A percentile compares a stretch with the other conserved stretches of the same genome.
Evolutionary conservation across 2,329 filamentous ascomycete genomes (phyloP).

Genomic region (Drechslerella stenobrocha): DNA sequence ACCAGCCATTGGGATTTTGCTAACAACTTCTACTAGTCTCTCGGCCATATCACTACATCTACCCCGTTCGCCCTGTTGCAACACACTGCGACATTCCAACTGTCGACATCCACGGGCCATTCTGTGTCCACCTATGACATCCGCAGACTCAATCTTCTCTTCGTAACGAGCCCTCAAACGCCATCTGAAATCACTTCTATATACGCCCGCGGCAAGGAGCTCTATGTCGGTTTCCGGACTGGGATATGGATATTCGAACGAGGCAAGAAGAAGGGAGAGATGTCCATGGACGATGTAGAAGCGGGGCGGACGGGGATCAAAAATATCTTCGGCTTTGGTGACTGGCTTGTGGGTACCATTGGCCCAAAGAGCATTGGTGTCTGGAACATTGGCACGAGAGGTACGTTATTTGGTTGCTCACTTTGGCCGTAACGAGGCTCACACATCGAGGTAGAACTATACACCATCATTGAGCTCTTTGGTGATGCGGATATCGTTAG

Average conservation of each 20-base stretch:
- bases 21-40: constrained; percentile 64
- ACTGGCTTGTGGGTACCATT: constrained; percentile 84
- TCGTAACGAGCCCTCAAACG: constrained; percentile 88
- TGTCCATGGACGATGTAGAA: constrained; percentile 64
- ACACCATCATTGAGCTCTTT: constrained; percentile 43
- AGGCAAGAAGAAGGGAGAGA: constrained; percentile 77
- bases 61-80: constrained; percentile 83
- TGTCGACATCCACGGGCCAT: constrained; percentile 89
- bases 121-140: constrained; percentile 95
- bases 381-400: constrained; percentile 79
- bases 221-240: constrained; percentile 55
- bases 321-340: constrained; percentile 79
- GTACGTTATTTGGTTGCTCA: constrained; percentile 56
- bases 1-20: not conserved
- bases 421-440: not conserved
- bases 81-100: constrained; percentile 89
- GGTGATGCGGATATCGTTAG: constrained; percentile 50
- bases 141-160: constrained; percentile 84
- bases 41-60: constrained; percentile 91
- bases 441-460: constrained; percentile 19
- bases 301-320: constrained; percentile 58
- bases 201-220: constrained; percentile 43
- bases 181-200: constrained; percentile 64
- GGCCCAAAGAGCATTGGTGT: constrained; percentile 73
- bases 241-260: constrained; percentile 92